Percentiles rank a stretch among this genome's conserved stretches.
Evolutionary conservation across 345 rosid genomes (phyloP).

Genomic region (Populus tremula): DNA sequence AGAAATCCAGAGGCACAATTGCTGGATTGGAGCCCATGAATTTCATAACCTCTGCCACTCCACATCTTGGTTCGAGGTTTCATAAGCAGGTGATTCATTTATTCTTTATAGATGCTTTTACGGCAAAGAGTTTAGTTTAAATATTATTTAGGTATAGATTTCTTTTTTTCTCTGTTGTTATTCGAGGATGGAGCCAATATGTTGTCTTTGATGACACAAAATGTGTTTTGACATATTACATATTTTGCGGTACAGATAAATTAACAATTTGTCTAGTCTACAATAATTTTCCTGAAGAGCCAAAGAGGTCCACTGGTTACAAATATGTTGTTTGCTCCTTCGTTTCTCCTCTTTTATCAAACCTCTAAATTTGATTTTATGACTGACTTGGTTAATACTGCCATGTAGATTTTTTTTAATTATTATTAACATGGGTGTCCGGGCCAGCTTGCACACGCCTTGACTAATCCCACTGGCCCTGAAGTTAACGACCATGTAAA

Average conservation of each 20-base stretch:
- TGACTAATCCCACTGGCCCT: too few species aligned
- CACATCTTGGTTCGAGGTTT: slow-evolving; percentile 88
- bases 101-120: slow-evolving; percentile 7
- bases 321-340: too few species aligned
- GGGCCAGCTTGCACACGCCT: too few species aligned
- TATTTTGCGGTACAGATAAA: too few species aligned
- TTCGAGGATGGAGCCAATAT: neutral
- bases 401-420: neutral
- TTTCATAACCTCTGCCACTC: slow-evolving; percentile 81
- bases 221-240: neutral
- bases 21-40: slow-evolving; percentile 77
- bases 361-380: neutral
- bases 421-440: too few species aligned
- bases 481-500: too few species aligned
- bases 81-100: slow-evolving; percentile 69
- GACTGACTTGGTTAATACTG: neutral
- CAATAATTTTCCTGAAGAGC: too few species aligned
- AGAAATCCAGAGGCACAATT: slow-evolving; percentile 46
- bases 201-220: neutral
- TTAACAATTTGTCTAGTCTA: too few species aligned
- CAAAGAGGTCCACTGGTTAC: too few species aligned
- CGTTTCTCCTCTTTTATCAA: neutral
- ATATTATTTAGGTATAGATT: neutral
- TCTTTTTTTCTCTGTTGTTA: neutral
- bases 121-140: neutral